These are phyloP conservation scores for Boletus sensibilis DNA, from an alignment of 768 basidiomycete species.

Conservation along the genomic window DNA sequence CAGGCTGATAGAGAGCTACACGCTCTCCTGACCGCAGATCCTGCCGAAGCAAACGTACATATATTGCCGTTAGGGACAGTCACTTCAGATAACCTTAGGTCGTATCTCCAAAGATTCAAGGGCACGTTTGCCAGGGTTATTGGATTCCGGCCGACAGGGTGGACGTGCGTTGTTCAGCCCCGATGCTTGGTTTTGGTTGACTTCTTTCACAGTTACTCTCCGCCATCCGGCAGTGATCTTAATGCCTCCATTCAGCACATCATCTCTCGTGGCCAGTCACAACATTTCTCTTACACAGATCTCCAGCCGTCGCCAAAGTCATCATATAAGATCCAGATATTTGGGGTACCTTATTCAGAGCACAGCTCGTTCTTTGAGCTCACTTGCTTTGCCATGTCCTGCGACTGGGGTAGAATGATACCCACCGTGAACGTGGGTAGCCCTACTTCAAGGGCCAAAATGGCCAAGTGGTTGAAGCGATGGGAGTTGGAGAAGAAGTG, in stretches of 20 bases:
- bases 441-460: constrained; percentile 72
- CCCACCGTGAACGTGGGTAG: constrained; percentile 91
- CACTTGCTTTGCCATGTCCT: constrained; percentile 90
- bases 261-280: constrained; percentile 63
- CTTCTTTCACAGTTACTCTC: constrained; percentile 51
- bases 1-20: constrained; percentile 84
- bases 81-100: constrained; percentile 70
- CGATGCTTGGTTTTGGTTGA: neutral
- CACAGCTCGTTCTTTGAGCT: constrained; percentile 95
- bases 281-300: constrained; percentile 66
- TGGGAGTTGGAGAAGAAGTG: constrained; percentile 84
- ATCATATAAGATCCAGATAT: constrained; percentile 65
- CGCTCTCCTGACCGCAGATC: constrained; percentile 71
- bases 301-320: constrained; percentile 72
- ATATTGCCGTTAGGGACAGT: constrained; percentile 78
- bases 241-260: constrained; percentile 65
- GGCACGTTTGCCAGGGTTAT: constrained; percentile 68
- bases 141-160: constrained; percentile 92
- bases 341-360: constrained; percentile 90
- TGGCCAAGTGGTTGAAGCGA: constrained; percentile 83
- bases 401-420: constrained; percentile 86
- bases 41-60: constrained; percentile 77
- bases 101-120: constrained; percentile 74
- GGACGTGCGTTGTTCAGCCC: constrained; percentile 65
- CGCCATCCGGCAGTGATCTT: constrained; percentile 60